phyloP scores from a whole-genome alignment of 2,329 filamentous ascomycete species.

The Alternaria arborescens region DNA sequence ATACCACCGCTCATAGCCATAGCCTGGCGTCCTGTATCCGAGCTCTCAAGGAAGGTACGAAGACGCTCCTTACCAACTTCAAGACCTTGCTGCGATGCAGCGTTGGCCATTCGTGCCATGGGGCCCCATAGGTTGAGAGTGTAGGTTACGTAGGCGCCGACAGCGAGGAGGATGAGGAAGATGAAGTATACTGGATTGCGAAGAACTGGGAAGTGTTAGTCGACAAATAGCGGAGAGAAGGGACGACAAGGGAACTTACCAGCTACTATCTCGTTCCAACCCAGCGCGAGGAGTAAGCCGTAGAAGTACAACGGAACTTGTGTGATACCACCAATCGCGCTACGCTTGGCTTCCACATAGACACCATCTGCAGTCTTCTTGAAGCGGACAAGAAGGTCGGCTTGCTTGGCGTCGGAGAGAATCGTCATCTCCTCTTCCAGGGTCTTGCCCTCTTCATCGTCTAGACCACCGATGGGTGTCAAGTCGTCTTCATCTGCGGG shows the following conservation, averaged over 20 bases:
- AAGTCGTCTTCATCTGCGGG: slow-evolving; percentile 90
- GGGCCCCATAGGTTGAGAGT: slow-evolving; percentile 94
- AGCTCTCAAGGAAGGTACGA: slow-evolving; percentile 86
- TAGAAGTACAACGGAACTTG: slow-evolving; percentile 97
- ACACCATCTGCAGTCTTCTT: slow-evolving; percentile 98
- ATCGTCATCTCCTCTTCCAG: slow-evolving; percentile 96
- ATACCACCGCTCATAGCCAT: slow-evolving; percentile 68
- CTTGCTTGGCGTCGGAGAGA: slow-evolving; percentile 86
- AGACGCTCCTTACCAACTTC: slow-evolving; percentile 93
- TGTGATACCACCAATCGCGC: slow-evolving; percentile 92
- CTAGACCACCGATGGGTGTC: slow-evolving; percentile 86
- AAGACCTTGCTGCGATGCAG: slow-evolving; percentile 83
- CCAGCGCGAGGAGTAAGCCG: slow-evolving; percentile 82
- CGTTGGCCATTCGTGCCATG: slow-evolving; percentile 93
- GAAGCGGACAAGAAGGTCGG: slow-evolving; percentile 92
- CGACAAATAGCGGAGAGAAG: background rate
- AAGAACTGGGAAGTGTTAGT: slow-evolving; percentile 68
- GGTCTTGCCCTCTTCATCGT: slow-evolving; percentile 93
- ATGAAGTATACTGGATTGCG: slow-evolving; percentile 94
- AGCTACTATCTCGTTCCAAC: slow-evolving; percentile 98
- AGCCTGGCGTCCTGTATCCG: slow-evolving; percentile 84
- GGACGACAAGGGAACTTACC: slow-evolving; percentile 66
- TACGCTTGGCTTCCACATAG: slow-evolving; percentile 96
- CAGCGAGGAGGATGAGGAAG: slow-evolving; percentile 77
- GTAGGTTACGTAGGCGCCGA: slow-evolving; percentile 88